Percentiles rank a stretch among this genome's conserved stretches.
These are phyloP conservation scores for Podaxis pistillaris DNA, from an alignment of 768 basidiomycete species.

Conservation along the genomic window DNA sequence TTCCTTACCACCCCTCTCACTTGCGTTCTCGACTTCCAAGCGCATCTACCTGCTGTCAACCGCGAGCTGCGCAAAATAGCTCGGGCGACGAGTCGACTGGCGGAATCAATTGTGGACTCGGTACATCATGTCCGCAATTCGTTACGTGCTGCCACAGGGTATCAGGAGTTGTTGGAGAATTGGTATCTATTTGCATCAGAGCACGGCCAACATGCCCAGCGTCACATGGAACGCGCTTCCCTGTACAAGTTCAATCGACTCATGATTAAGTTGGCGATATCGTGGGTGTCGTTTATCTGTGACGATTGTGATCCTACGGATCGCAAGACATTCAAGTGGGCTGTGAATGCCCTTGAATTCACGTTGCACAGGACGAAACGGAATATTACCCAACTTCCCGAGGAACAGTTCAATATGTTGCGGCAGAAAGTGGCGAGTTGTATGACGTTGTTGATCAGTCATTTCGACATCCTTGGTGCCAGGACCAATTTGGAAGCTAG, in stretches of 20 bases:
- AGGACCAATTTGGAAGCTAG: conserved; percentile 84
- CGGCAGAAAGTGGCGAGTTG: conserved; percentile 91
- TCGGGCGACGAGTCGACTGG: conserved; percentile 85
- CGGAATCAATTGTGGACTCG: conserved; percentile 91
- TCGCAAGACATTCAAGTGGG: conserved; percentile 96
- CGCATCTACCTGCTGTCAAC: conserved; percentile 89
- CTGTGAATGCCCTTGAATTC: conserved; percentile 93
- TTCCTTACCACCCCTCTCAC: conserved; percentile 31
- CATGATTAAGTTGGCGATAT: conserved; percentile 87
- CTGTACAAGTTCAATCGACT: conserved; percentile 77
- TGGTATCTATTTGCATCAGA: conserved; percentile 98
- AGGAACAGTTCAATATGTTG: conserved; percentile 87
- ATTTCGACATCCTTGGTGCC: conserved; percentile 98
- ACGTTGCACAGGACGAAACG: conserved; percentile 84
- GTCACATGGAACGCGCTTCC: conserved; percentile 76
- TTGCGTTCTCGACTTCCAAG: conserved; percentile 76
- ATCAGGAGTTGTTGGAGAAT: conserved; percentile 86
- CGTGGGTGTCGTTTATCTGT: conserved; percentile 98
- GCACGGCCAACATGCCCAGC: conserved; percentile 87
- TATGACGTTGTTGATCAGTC: conserved; percentile 94
- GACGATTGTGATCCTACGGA: conserved; percentile 97
- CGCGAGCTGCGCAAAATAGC: conserved; percentile 87
- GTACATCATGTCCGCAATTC: conserved; percentile 81
- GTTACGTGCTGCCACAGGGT: conserved; percentile 54
- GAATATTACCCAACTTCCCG: conserved; percentile 85